phyloP scores from a whole-genome alignment of 208 protist genomes.

The Trypanosoma platydactyli region DNA sequence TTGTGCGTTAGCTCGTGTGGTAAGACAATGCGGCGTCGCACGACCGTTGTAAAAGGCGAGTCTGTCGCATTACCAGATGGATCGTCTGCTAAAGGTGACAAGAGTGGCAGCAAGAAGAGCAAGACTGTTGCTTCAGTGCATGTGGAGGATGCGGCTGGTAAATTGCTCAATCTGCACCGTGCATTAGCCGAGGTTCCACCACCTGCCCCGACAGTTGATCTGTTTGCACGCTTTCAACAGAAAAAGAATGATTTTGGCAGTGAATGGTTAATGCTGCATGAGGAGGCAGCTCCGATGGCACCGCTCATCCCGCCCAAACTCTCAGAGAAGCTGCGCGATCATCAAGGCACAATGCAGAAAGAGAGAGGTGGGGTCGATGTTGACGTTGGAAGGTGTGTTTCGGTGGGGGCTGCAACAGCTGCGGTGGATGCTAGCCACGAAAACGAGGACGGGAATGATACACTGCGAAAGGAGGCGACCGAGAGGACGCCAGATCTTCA shows the following conservation, averaged over 20 bases:
- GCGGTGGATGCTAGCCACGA: conserved; percentile 18
- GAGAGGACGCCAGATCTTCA: background rate
- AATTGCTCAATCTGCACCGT: background rate
- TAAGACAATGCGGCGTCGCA: conserved; percentile 9
- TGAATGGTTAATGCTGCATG: conserved; percentile 73
- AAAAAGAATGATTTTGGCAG: conserved; percentile 60
- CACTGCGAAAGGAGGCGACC: conserved; percentile 31
- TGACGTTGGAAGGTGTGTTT: background rate
- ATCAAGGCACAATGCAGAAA: conserved; percentile 34
- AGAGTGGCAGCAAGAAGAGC: background rate
- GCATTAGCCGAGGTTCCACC: conserved; percentile 14
- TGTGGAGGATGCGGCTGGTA: too few relatives aligned
- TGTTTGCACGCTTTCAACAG: conserved; percentile 74
- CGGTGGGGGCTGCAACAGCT: conserved; percentile 2
- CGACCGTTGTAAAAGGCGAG: conserved; percentile 37
- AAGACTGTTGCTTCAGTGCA: too few relatives aligned
- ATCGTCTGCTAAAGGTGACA: background rate
- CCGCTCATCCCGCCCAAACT: conserved; percentile 41
- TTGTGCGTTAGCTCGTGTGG: background rate
- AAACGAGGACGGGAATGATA: conserved; percentile 40
- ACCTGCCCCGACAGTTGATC: conserved; percentile 44
- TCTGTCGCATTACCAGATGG: background rate
- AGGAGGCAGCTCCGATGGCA: conserved; percentile 23
- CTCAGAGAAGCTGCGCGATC: conserved; percentile 39
- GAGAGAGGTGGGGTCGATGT: background rate